A percentile compares a stretch with the other conserved stretches of the same genome.
phyloP scores from a whole-genome alignment of 495 filamentous ascomycete genomes.

The Talaromyces trachyspermus region DNA sequence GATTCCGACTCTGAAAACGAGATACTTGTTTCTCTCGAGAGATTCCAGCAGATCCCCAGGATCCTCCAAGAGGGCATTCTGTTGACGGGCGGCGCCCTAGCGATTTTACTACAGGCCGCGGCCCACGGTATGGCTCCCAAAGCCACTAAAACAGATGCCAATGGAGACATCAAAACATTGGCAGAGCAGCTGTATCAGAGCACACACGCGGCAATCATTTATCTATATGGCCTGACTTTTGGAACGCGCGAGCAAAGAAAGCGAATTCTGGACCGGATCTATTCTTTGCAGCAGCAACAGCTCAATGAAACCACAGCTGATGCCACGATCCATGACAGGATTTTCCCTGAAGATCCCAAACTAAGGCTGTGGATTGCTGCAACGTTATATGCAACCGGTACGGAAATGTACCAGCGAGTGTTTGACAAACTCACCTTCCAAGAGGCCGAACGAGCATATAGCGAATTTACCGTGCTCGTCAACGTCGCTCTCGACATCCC shows the following conservation, averaged over 20 bases:
- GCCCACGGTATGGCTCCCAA: conserved; percentile 24
- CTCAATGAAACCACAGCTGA: no score
- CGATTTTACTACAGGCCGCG: conserved; percentile 35
- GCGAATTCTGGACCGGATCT: conserved; percentile 22
- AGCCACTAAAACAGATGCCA: conserved; percentile 7
- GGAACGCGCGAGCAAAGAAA: conserved; percentile 28
- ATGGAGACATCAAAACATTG: conserved; percentile 16
- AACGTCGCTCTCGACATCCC: conserved; percentile 21
- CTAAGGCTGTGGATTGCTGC: conserved; percentile 33
- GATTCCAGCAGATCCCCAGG: conserved; percentile 31
- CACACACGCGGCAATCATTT: conserved; percentile 29
- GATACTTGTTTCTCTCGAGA: conserved; percentile 24
- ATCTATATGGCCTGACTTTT: conserved; percentile 34
- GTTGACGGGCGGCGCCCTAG: conserved; percentile 30
- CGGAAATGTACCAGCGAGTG: conserved; percentile 38
- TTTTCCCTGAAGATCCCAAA: conserved; percentile 17
- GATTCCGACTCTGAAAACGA: conserved; percentile 4
- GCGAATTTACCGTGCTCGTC: conserved; percentile 29
- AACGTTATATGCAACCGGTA: conserved; percentile 34
- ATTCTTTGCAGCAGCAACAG: conserved; percentile 12
- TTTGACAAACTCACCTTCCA: conserved; percentile 30
- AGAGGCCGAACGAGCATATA: conserved; percentile 30
- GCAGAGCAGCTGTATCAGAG: conserved; percentile 26
- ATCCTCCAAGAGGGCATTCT: conserved; percentile 36
- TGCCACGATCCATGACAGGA: conserved; percentile 6